phyloP scores from a whole-genome alignment of 768 basidiomycete species.

The Psilocybe cubensis region DNA sequence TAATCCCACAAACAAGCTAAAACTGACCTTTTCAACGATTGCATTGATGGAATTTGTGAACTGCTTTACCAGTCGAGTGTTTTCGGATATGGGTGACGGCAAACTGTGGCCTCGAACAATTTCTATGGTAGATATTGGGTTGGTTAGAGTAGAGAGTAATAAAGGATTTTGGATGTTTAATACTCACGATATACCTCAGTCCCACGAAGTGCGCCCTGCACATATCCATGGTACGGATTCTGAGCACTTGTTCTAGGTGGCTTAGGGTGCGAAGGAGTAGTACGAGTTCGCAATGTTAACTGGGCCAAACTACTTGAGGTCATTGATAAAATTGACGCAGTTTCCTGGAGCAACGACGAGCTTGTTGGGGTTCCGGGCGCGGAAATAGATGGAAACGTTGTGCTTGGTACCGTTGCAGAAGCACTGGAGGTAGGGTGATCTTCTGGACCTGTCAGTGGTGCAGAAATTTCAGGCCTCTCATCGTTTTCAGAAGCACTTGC shows the following conservation, averaged over 20 bases:
- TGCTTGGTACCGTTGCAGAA: too few species aligned
- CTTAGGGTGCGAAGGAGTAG: background rate
- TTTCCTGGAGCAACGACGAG: too few species aligned
- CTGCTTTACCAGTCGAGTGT: background rate
- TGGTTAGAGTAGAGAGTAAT: background rate
- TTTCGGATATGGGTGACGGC: background rate
- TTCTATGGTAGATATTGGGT: background rate
- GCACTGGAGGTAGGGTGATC: too few species aligned
- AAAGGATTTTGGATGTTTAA: too few species aligned
- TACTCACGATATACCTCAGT: background rate
- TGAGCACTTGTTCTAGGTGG: background rate
- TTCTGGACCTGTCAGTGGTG: too few species aligned
- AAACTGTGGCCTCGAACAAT: background rate
- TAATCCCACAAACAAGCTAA: background rate
- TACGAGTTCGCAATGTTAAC: background rate
- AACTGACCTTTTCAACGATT: background rate
- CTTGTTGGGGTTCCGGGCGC: too few species aligned
- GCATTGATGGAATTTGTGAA: background rate
- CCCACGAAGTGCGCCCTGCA: background rate
- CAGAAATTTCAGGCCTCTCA: too few species aligned
- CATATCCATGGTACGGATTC: background rate
- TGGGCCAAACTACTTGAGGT: background rate
- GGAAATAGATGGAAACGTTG: too few species aligned
- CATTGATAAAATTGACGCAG: background rate
- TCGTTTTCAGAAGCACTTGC: too few species aligned